Percentiles rank a stretch among this genome's conserved stretches.
Evolutionary conservation across 495 filamentous ascomycete species (phyloP).

Genomic region (Thozetella sp.): DNA sequence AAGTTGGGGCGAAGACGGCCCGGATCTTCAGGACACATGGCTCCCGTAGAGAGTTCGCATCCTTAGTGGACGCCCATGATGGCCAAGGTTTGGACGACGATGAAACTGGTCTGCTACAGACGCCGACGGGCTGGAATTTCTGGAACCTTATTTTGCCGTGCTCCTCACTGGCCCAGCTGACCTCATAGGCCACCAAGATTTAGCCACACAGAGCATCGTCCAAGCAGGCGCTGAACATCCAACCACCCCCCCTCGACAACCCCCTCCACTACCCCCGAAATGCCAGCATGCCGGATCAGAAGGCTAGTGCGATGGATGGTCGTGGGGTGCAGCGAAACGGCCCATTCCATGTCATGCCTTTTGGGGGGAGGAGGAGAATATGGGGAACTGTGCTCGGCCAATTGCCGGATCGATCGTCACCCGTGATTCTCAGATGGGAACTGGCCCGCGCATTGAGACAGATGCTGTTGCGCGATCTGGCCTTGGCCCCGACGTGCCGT

Average conservation of each 20-base stretch:
- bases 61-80: not conserved
- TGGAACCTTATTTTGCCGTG: not conserved
- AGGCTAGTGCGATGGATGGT: no score
- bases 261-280: no score
- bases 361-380: no score
- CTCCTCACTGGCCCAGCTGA: not conserved
- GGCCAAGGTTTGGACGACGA: conserved; percentile 13
- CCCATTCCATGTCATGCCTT: no score
- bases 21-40: not conserved
- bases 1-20: not conserved
- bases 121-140: not conserved
- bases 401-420: no score
- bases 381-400: no score
- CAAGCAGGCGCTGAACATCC: not conserved
- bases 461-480: not conserved
- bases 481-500: no score
- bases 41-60: not conserved
- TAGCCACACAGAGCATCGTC: not conserved
- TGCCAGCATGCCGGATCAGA: no score
- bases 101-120: conserved; percentile 33
- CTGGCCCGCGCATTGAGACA: no score
- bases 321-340: no score
- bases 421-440: no score
- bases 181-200: not conserved
- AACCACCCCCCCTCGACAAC: no score